Conservation (phyloP, 2,329 filamentous ascomycete species). For the Bipolaris sorokiniana region DNA sequence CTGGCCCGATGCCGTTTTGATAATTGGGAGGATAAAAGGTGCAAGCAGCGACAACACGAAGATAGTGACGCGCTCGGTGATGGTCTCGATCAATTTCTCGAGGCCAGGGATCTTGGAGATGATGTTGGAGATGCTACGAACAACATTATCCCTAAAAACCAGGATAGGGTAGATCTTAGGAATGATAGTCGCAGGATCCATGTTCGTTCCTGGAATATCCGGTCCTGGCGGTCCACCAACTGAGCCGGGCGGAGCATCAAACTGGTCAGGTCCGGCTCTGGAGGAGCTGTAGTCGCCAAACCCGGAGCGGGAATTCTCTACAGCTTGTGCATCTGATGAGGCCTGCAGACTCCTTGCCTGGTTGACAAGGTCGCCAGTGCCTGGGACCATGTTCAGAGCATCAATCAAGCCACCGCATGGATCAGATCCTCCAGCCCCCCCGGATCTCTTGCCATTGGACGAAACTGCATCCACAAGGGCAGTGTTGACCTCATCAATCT, state of each 20-base stretch:
- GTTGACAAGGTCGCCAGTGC: slow-evolving; percentile 53
- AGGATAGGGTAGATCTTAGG: slow-evolving; percentile 90
- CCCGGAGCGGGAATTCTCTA: slow-evolving; percentile 51
- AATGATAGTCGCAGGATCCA: slow-evolving; percentile 64
- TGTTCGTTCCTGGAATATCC: slow-evolving; percentile 76
- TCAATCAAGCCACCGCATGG: slow-evolving; percentile 63
- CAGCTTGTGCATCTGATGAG: slow-evolving; percentile 56
- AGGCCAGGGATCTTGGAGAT: slow-evolving; percentile 93
- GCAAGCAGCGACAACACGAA: slow-evolving; percentile 91
- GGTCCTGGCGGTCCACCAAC: slow-evolving; percentile 53
- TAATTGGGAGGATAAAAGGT: slow-evolving; percentile 90
- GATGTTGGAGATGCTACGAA: slow-evolving; percentile 81
- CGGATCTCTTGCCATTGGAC: slow-evolving; percentile 32
- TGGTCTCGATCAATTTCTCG: slow-evolving; percentile 87
- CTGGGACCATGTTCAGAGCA: slow-evolving; percentile 77
- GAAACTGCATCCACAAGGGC: slow-evolving; percentile 51
- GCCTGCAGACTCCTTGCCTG: slow-evolving; percentile 56
- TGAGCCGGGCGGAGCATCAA: slow-evolving; percentile 54
- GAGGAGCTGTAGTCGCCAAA: slow-evolving; percentile 49
- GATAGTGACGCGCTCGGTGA: slow-evolving; percentile 88
- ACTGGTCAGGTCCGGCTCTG: slow-evolving; percentile 42
- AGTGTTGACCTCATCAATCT: slow-evolving; percentile 56
- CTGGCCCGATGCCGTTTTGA: slow-evolving; percentile 80
- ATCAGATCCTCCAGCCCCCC: slow-evolving; percentile 39
- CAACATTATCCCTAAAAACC: slow-evolving; percentile 90